Percentiles rank a stretch among this genome's conserved stretches.
Conservation (phyloP, 176 grass and related monocot genomes). For the Guadua angustifolia region DNA sequence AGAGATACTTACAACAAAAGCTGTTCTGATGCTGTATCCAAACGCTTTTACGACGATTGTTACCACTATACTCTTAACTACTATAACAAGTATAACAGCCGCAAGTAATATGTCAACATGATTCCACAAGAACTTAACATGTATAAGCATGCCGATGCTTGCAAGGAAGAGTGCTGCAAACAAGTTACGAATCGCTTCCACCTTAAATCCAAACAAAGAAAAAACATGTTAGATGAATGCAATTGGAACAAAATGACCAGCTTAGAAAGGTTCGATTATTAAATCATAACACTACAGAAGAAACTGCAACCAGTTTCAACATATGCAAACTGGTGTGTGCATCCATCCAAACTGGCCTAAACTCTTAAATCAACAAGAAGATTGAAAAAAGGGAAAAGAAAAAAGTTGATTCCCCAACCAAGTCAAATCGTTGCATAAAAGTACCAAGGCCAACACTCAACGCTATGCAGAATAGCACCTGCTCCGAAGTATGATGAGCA, state of each 20-base stretch:
- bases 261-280: slow-evolving; percentile 1
- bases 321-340: slow-evolving; percentile 7
- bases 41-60: slow-evolving; percentile 90
- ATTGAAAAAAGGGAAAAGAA: not conserved
- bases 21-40: slow-evolving; percentile 87
- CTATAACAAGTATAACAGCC: slow-evolving; percentile 94
- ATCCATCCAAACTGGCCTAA: slow-evolving; percentile 30
- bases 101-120: slow-evolving; percentile 98
- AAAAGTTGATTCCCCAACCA: not conserved
- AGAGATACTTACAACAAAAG: slow-evolving; percentile 82
- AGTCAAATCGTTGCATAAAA: not conserved
- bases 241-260: slow-evolving; percentile 26
- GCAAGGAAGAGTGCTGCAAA: slow-evolving; percentile 99
- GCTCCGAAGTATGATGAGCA: slow-evolving; percentile 94
- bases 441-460: not conserved
- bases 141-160: slow-evolving; percentile 99
- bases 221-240: slow-evolving; percentile 14
- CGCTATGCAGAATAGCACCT: slow-evolving; percentile 58
- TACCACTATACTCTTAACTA: slow-evolving; percentile 84
- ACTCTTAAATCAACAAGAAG: slow-evolving; percentile 4
- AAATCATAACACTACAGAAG: slow-evolving; percentile 19
- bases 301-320: slow-evolving; percentile 17
- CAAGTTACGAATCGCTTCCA: slow-evolving; percentile 91
- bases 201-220: slow-evolving; percentile 56
- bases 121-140: slow-evolving; percentile 94